A percentile compares a stretch with the other conserved stretches of the same genome.
These are phyloP conservation scores for Chytridium lagenaria DNA, from an alignment of 371 early-diverging fungal genomes.

Conservation along the genomic window DNA sequence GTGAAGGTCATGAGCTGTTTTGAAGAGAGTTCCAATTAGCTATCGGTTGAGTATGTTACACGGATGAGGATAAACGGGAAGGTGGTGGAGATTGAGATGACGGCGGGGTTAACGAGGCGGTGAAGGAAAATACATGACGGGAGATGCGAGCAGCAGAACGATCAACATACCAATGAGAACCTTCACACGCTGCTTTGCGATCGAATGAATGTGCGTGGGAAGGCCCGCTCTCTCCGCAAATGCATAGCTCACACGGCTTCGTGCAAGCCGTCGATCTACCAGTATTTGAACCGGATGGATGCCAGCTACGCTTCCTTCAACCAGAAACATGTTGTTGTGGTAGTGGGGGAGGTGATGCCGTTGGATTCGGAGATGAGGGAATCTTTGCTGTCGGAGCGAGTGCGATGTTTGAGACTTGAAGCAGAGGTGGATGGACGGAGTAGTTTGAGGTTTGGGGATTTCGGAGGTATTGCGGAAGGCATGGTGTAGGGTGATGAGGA, in stretches of 20 bases:
- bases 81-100: too few species aligned
- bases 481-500: neutral
- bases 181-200: neutral
- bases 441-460: neutral
- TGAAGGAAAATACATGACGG: too few species aligned
- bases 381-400: neutral
- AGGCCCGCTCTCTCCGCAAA: conserved; percentile 17
- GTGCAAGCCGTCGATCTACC: neutral
- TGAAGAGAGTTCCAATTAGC: too few species aligned
- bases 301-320: conserved; percentile 19
- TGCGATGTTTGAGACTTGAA: neutral
- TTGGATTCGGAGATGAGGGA: neutral
- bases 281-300: neutral
- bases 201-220: conserved; percentile 17
- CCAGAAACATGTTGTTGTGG: neutral
- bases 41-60: too few species aligned
- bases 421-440: neutral
- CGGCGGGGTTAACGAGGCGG: too few species aligned
- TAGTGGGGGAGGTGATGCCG: neutral
- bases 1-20: conserved; percentile 24
- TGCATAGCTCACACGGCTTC: neutral
- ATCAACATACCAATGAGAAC: conserved; percentile 16
- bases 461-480: too few species aligned
- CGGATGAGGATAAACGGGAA: too few species aligned
- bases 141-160: too few species aligned